Evolutionary conservation across 768 basidiomycete genomes (phyloP).

Genomic region (Hericium alpestre): DNA sequence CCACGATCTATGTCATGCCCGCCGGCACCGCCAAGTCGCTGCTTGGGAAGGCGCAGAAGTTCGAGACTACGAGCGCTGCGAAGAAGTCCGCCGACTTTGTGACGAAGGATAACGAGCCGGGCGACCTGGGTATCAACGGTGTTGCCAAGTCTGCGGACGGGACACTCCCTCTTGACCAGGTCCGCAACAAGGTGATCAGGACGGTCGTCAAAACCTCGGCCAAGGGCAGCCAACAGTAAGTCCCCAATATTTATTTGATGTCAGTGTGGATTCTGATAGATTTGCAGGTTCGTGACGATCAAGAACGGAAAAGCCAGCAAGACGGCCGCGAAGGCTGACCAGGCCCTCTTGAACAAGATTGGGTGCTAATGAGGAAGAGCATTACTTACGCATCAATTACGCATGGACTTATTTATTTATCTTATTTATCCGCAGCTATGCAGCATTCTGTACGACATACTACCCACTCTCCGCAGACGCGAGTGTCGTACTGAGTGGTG

Average conservation of each 20-base stretch:
- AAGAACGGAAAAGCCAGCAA: background rate
- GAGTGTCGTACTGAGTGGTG: too few relatives aligned
- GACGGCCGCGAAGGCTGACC: background rate
- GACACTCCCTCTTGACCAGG: background rate
- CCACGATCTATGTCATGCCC: conserved; percentile 2
- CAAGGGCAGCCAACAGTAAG: background rate
- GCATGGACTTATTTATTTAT: too few relatives aligned
- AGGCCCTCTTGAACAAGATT: background rate
- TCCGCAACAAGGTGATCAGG: conserved; percentile 2
- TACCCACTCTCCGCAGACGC: too few relatives aligned
- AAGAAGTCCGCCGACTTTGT: background rate
- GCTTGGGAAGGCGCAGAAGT: background rate
- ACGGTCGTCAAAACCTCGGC: background rate
- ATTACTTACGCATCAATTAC: too few relatives aligned
- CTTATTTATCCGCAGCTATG: too few relatives aligned
- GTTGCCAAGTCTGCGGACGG: background rate
- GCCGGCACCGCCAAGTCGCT: background rate
- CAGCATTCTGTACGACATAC: too few relatives aligned
- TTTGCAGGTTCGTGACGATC: background rate
- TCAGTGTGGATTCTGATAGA: background rate
- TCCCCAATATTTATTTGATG: background rate
- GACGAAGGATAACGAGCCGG: conserved; percentile 4
- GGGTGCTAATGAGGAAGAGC: background rate
- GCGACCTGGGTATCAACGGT: conserved; percentile 2
- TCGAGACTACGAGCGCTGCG: background rate